phyloP scores from a whole-genome alignment of 1,139 yeast genomes.

The Yamadazyma diddensiae region DNA sequence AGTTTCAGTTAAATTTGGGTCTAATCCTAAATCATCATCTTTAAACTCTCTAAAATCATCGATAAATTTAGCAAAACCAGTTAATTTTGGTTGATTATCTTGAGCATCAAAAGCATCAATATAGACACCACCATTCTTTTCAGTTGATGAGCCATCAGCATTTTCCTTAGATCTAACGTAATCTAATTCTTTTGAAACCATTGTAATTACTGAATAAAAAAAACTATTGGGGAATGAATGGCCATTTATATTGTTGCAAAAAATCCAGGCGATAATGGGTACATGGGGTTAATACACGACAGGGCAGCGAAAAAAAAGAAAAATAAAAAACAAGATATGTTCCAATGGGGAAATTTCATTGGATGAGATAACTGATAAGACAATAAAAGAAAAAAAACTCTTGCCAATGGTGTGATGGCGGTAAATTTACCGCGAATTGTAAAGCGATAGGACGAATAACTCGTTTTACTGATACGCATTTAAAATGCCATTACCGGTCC shows the following conservation, averaged over 20 bases:
- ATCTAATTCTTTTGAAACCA: slow-evolving; percentile 45
- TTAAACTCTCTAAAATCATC: slow-evolving; percentile 61
- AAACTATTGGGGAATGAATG: neutral
- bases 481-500: no score
- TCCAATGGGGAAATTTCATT: slow-evolving; percentile 2
- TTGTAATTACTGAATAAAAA: slow-evolving; percentile 10
- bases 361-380: slow-evolving; percentile 4
- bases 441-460: no score
- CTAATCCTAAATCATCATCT: slow-evolving; percentile 50
- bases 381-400: no score
- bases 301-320: neutral
- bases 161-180: slow-evolving; percentile 40
- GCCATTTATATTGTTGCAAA: slow-evolving; percentile 3
- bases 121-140: slow-evolving; percentile 42
- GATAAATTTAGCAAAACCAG: slow-evolving; percentile 40
- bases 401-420: no score
- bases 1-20: slow-evolving; percentile 54
- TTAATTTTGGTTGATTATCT: slow-evolving; percentile 24
- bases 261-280: neutral
- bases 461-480: no score
- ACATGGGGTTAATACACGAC: slow-evolving; percentile 4
- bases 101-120: slow-evolving; percentile 40
- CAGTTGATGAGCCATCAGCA: slow-evolving; percentile 33
- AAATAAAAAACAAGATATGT: neutral
- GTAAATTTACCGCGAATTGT: no score